Base-by-base conservation (phyloP, 2,329 filamentous ascomycete species). In the Cucurbitaria berberidis region DNA sequence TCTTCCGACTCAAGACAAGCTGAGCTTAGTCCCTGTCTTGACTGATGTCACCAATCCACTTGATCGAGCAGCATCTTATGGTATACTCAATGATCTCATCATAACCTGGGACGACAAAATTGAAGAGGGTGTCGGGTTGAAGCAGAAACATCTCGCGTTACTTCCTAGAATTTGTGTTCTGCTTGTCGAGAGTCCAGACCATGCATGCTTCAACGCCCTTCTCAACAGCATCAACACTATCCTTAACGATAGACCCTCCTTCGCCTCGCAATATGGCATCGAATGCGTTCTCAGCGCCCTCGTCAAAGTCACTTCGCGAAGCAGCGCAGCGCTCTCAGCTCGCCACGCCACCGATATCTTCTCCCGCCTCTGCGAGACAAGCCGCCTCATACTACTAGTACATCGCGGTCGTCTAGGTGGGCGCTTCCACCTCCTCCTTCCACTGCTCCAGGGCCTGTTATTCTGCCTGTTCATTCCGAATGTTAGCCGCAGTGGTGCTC, bases 361-460 rank as follows among this genome's bases (percentile, higher is more conserved):
- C 71, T 75, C 77, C 5, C 80, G 82, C 36, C 72, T 86, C 9
- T 86, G 84, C 66, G 74, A 79, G 30, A 74, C 85, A 9, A 73
- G 82, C 49, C 80, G 80, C 8, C 70, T 79, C 0, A 69, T 87
- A 7, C 71, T 88, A 7, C 76, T 81, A n/a, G 77, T 86, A 11
- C 81, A 87, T 62, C 81, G 85, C 19, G 75, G 81, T 15, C 82
- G 84, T 36, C 74, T 88, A 9, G 81, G 82, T 30, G 84, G 84
- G 7, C 83, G 86, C 21, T 83, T 83, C 71, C 84, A 88, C 62
- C 74, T 88, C 10, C 72, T 88, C 15, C 71, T 86, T 5, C 77
- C 80, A 0, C 74, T 82, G 11, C 77, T 88, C 51, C 82, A 86
- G 61, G 73, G 73, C 11, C 77, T 88, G 1, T 70, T 87, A 1